Base-by-base conservation (phyloP, 176 grass and related monocot genomes). In the Ampelocalamus luodianensis region DNA sequence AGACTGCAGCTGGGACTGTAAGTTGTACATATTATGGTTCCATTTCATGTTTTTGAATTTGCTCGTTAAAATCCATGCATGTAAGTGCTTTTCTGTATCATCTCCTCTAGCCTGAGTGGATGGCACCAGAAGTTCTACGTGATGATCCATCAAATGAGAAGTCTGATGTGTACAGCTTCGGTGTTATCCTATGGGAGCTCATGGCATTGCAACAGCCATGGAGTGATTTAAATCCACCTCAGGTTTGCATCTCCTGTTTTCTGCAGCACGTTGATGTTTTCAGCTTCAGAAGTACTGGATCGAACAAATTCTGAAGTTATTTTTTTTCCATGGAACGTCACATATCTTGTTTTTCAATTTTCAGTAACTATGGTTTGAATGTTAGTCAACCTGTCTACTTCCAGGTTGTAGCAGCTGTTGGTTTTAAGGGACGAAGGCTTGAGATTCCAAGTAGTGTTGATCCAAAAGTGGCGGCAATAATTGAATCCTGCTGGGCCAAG, bases 181-280 rank as follows among this genome's bases (percentile, higher is more conserved):
- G 79, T 54, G 89, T 97, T 65, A 94, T 97, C 66, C 79, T 97
- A 80, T 97, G 94, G 92, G 94, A 97, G 79, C 82, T 97, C n/a
- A 92, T 97, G 91, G 90, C 91, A 56, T 82, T 97, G 88, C 94
- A 94, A 85, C 87, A 97, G 68, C 92, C 94, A 53, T 97, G 94
- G 94, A 88, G 85, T 70, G 87, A 92, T 39, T 81, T 97, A 51
- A 97, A 92, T 86, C 67, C 89, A 71, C 66, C 92, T 77, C 92
- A 97, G 91, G 94, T 91, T 78, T 66, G 50, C 10, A 59, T 71
- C 14, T 67, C 64, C 65, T 46, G 80, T 76, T 86, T 61, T 76
- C 48, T 76, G 42, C 73, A 89, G 59, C 32, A 10, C 46, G 14
- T 27, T 5, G 45, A 77, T 65, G n/a, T 72, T 34, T 34, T 34